Evolutionary conservation across 1,139 yeast genomes (phyloP).

Genomic region (Hemisphaericaspora subhashii): DNA sequence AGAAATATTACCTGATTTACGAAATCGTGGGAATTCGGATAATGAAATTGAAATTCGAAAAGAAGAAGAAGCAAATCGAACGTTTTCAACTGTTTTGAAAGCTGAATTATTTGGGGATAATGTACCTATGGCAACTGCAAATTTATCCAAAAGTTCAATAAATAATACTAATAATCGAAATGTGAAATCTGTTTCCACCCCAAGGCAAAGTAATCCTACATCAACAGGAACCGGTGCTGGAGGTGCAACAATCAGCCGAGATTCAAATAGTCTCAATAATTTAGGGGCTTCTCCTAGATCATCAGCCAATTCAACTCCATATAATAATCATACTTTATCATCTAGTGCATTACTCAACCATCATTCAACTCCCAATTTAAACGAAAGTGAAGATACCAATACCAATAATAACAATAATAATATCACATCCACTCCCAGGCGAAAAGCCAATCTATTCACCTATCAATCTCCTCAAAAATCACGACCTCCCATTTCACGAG

Average conservation of each 20-base stretch:
- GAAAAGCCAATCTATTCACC: slow-evolving; percentile 62
- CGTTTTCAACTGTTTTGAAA: slow-evolving; percentile 81
- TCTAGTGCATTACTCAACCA: slow-evolving; percentile 4
- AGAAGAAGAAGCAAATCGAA: slow-evolving; percentile 81
- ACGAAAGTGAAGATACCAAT: background rate
- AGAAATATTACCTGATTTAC: slow-evolving; percentile 40
- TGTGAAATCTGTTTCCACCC: slow-evolving; percentile 11
- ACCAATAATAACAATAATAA: background rate
- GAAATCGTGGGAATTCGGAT: slow-evolving; percentile 35
- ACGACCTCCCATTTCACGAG: slow-evolving; percentile 63
- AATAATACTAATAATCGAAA: slow-evolving; percentile 4
- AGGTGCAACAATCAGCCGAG: background rate
- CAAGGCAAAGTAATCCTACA: slow-evolving; percentile 6
- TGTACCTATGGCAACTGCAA: slow-evolving; percentile 57
- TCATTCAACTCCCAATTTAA: slow-evolving; percentile 11
- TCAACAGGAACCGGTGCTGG: slow-evolving; percentile 1
- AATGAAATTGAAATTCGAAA: slow-evolving; percentile 67
- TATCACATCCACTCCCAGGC: slow-evolving; percentile 52
- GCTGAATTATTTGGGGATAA: slow-evolving; percentile 92
- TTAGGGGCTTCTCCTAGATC: slow-evolving; percentile 26
- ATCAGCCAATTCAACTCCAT: slow-evolving; percentile 13
- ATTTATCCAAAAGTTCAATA: slow-evolving; percentile 18
- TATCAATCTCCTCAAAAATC: slow-evolving; percentile 68
- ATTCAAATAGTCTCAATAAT: slow-evolving; percentile 9
- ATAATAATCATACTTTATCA: background rate